Percentiles rank a stretch among this genome's conserved stretches.
These are phyloP conservation scores for Hypoxylon sp. DNA, from an alignment of 2,329 filamentous ascomycete species.

Conservation along the genomic window DNA sequence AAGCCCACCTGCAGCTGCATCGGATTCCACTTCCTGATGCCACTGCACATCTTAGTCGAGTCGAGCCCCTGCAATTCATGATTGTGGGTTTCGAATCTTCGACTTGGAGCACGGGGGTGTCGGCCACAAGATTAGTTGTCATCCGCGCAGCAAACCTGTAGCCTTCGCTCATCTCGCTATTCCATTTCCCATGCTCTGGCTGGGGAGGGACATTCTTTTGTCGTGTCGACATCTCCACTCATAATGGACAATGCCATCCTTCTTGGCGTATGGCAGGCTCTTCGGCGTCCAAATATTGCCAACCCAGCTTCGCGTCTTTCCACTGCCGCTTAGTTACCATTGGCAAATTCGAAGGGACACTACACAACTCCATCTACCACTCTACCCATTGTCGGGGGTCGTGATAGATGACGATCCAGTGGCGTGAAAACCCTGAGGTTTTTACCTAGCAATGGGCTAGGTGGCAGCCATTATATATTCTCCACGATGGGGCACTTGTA, in stretches of 20 bases:
- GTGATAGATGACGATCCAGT: background rate
- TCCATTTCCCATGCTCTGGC: slow-evolving; percentile 26
- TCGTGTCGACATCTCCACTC: slow-evolving; percentile 27
- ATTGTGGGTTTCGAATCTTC: slow-evolving; percentile 17
- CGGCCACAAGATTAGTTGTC: slow-evolving; percentile 10
- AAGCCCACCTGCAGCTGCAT: slow-evolving; percentile 22
- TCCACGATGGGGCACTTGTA: too few species aligned
- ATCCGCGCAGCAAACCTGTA: slow-evolving; percentile 19
- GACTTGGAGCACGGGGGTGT: slow-evolving; percentile 4
- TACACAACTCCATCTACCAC: slow-evolving; percentile 17
- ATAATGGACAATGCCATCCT: slow-evolving; percentile 10
- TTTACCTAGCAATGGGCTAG: background rate
- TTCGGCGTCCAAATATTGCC: slow-evolving; percentile 24
- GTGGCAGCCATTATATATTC: background rate
- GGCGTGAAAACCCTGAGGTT: too few species aligned
- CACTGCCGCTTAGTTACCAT: slow-evolving; percentile 15
- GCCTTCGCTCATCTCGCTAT: slow-evolving; percentile 16
- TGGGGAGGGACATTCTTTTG: slow-evolving; percentile 2
- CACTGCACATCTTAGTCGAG: slow-evolving; percentile 22
- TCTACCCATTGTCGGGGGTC: slow-evolving; percentile 11
- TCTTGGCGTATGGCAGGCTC: slow-evolving; percentile 12
- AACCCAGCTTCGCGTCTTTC: slow-evolving; percentile 25
- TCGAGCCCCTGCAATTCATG: slow-evolving; percentile 17
- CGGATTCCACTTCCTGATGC: slow-evolving; percentile 18
- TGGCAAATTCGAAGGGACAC: slow-evolving; percentile 4